Base-by-base conservation (phyloP, 192 early-diverging fungal genomes). In the Coemansia sp. region DNA sequence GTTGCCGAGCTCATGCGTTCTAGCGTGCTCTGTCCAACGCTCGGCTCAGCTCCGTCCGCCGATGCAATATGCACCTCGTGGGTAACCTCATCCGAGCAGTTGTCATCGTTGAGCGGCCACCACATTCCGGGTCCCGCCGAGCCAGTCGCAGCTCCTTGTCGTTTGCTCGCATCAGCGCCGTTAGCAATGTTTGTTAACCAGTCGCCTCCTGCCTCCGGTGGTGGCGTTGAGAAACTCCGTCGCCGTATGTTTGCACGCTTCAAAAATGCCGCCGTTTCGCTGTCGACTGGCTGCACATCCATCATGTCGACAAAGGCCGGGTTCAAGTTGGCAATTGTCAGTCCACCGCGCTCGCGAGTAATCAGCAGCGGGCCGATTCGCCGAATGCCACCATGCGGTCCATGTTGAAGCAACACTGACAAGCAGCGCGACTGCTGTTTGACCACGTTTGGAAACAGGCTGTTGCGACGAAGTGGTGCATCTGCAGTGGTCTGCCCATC, bases 21-120 rank as follows among this genome's bases (percentile, higher is more conserved):
- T 17, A 66, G 34, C 6, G 34, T 20, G 15, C 47, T 21, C 2
- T 30, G n/a, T 0, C 21, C 8, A 15, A 12, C 52, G 9, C 28
- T 28, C 8, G 38, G 29, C 8, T 74, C 63, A 5, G 34, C 11
- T 3, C 28, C 39, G 28, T 63, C 64, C 2, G 31, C 42, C 2
- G 70, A 53, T 2, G 70, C 42, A 22, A 76, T 46, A 26, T 76
- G 66, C 20, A 70, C 66, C 17, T 76, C 73, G 26, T 69, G 58
- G n/a, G 40, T 27, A 8, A 76, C 59, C 31, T 76, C 73, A 45
- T 76, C 66, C 0, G 73, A 68, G 57, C 65, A 68, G 59, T 68
- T 69, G 59, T 76, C 73, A 45, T 68, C 67, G 38, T 76, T 76
- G 12, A 76, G 66, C 17, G 73, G 73, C 73, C 73, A 76, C 73